A percentile compares a stretch with the other conserved stretches of the same genome.
phyloP scores from a whole-genome alignment of 306 rosid genomes.

The Psophocarpus tetragonolobus region DNA sequence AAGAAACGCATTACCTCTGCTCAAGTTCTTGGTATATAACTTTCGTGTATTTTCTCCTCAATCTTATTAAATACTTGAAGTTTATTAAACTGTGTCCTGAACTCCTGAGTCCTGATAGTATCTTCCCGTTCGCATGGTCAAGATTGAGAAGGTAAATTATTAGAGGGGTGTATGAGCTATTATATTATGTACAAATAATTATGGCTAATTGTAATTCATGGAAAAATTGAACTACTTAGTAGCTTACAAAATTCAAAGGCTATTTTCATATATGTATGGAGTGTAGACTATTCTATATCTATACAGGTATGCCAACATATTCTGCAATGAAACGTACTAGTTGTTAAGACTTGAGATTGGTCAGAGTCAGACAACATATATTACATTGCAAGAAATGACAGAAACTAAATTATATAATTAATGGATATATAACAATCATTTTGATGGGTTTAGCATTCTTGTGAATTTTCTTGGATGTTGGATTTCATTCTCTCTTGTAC shows the following conservation, averaged over 20 bases:
- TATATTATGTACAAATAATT: neutral
- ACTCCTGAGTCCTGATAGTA: neutral
- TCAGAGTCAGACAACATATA: neutral
- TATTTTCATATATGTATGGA: neutral
- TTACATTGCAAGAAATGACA: neutral
- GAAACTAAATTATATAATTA: no score
- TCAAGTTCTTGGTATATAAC: conserved; percentile 75
- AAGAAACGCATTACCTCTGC: conserved; percentile 76
- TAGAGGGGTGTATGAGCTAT: neutral
- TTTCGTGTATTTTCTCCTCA: neutral
- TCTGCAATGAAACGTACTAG: neutral
- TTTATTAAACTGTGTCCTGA: neutral
- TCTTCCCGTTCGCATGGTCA: neutral
- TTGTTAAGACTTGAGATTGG: neutral
- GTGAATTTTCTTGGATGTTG: neutral
- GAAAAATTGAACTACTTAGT: neutral
- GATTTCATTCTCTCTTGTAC: conserved; percentile 24
- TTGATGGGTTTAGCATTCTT: neutral
- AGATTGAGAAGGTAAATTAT: neutral
- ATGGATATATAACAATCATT: no score
- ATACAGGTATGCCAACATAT: neutral
- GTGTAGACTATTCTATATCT: neutral
- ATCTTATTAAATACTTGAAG: neutral
- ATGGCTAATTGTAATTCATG: neutral
- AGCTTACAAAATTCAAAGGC: neutral